Percentiles rank a stretch among this genome's conserved stretches.
Evolutionary conservation across 2,329 filamentous ascomycete species (phyloP).

Genomic region (Orbilia brochopaga): DNA sequence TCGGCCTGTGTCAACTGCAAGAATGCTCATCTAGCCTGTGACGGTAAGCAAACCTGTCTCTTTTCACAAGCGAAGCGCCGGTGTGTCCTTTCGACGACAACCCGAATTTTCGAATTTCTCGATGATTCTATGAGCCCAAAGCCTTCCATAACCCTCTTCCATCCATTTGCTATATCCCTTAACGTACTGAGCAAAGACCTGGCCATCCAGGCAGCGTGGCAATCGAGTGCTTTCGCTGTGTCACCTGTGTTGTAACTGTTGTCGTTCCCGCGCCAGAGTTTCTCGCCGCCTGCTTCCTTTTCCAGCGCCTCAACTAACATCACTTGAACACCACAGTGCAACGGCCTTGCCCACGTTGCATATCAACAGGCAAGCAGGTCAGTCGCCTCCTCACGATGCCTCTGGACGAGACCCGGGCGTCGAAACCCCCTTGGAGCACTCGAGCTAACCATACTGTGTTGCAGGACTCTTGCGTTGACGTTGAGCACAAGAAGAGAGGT

Average conservation of each 20-base stretch:
- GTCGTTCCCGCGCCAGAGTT: conserved; percentile 18
- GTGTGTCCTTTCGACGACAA: conserved; percentile 9
- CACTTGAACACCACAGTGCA: conserved; percentile 63
- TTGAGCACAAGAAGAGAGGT: conserved; percentile 84
- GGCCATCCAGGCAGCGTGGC: neutral
- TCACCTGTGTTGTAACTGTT: conserved; percentile 40
- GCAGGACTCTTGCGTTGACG: conserved; percentile 79
- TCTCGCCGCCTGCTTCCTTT: conserved; percentile 41
- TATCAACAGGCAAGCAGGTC: conserved; percentile 74
- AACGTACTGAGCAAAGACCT: neutral
- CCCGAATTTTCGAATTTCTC: conserved; percentile 11
- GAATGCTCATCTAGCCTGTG: conserved; percentile 74
- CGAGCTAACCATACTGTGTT: conserved; percentile 41
- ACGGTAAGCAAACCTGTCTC: conserved; percentile 56
- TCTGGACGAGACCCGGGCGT: neutral
- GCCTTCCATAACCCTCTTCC: neutral
- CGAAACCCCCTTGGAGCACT: neutral
- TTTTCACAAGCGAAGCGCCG: conserved; percentile 22
- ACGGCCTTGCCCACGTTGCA: conserved; percentile 77
- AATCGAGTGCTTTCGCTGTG: conserved; percentile 19
- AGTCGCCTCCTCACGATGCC: conserved; percentile 53
- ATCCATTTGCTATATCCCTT: neutral
- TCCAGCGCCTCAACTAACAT: conserved; percentile 17
- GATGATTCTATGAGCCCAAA: neutral
- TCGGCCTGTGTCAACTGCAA: conserved; percentile 87